These are phyloP conservation scores for Cenchrus purpureus DNA, from an alignment of 176 grass and related monocot genomes.

Conservation along the genomic window DNA sequence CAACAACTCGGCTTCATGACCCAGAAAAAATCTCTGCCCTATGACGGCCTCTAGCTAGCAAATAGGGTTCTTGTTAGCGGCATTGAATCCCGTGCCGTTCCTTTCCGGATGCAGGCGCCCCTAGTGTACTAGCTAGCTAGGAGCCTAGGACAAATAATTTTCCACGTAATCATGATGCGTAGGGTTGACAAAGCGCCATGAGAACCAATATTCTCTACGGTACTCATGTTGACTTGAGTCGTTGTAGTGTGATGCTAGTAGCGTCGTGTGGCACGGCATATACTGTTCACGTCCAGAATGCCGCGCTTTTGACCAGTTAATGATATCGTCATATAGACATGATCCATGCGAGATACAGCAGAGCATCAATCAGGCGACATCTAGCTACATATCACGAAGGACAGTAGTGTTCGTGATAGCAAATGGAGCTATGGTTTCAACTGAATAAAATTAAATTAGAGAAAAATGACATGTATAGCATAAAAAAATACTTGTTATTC, in stretches of 20 bases:
- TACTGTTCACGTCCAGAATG: not conserved
- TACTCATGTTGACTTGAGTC: not conserved
- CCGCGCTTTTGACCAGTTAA: not conserved
- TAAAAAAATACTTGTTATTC: too few species aligned
- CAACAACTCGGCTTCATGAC: too few species aligned
- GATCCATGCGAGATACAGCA: too few species aligned
- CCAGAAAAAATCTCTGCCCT: too few species aligned
- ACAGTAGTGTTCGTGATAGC: too few species aligned
- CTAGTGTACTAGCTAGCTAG: not conserved
- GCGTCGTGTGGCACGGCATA: not conserved
- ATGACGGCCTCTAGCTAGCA: not conserved
- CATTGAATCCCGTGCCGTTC: conserved; percentile 24
- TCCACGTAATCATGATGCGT: not conserved
- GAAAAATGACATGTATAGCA: too few species aligned
- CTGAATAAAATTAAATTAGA: too few species aligned
- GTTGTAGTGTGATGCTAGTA: too few species aligned
- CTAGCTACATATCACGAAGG: too few species aligned
- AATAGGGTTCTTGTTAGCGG: not conserved
- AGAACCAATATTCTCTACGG: conserved; percentile 32
- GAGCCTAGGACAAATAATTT: not conserved
- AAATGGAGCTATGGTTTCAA: too few species aligned
- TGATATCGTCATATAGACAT: not conserved
- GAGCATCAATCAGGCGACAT: too few species aligned
- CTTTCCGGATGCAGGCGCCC: not conserved
- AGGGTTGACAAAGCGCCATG: conserved; percentile 12